Base-by-base conservation (phyloP, 2,329 filamentous ascomycete species). In the Colletotrichum sp. region DNA sequence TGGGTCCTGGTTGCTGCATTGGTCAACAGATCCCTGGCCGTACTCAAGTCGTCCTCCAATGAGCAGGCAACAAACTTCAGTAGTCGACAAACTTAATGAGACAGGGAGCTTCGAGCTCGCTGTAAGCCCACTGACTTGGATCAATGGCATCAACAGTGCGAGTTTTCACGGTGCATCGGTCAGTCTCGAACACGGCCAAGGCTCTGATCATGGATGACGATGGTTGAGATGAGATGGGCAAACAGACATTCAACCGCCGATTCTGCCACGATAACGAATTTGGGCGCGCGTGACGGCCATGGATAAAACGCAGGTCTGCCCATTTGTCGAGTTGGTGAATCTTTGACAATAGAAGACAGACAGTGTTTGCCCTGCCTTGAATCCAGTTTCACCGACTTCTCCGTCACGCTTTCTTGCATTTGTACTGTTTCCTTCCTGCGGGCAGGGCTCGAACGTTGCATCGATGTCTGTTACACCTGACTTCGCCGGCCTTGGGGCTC, bases 221-320 rank as follows among this genome's bases (percentile, higher is more conserved):
- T 30, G 28, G 18, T 21, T 32, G 16, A 15, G 57, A 30, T 62
- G 24, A 62, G 26, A 62, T 62, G 59, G n/a, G n/a, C 59, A 63
- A 63, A 63, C 59, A 63, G 5, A n/a, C 18, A 63, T 63, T 34
- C 28, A 21, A 34, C 18, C 59, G 59, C 28, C 30, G 32, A n/a
- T 24, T 36, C 34, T 13, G 15, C 10, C 21, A 62, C 59, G 9
- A 24, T 16, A 24, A 28, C 55, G 28, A 30, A 57, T 52, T 28
- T 12, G 30, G n/a, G 28, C 24, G 59, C 30, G 28, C 21, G 13
- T 39, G 15, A 39, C 6, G 9, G 15, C 26, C 62, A 49, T 34
- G 26, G 32, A 74, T 74, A 74, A 74, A 74, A 63, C 18, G 28
- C 26, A 60, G 44, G 44, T 60, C 71, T 65, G 36, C 72, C 67